phyloP scores from a whole-genome alignment of 192 early-diverging fungal genomes.

The Podila minutissima region DNA sequence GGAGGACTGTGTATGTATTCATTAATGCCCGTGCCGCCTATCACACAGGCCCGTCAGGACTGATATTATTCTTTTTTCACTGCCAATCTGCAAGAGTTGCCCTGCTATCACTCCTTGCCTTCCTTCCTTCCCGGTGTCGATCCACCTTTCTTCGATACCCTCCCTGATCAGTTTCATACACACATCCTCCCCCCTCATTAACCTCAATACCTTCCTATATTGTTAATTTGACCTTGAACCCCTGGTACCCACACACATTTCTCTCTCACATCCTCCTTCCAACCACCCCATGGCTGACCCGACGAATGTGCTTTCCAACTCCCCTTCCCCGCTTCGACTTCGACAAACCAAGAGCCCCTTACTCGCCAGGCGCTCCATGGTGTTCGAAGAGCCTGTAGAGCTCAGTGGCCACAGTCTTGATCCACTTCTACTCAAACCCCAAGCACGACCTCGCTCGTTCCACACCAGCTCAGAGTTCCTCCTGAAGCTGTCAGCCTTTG shows the following conservation, averaged over 20 bases:
- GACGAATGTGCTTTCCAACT: conserved; percentile 5
- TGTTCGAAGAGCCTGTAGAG: conserved; percentile 1
- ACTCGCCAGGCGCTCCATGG: neutral
- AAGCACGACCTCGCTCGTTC: neutral
- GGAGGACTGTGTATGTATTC: no score
- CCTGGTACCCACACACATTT: no score
- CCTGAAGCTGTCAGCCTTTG: neutral
- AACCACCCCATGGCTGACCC: neutral
- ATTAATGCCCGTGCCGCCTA: no score
- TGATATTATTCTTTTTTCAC: no score
- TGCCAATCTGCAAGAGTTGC: no score
- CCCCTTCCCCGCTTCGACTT: conserved; percentile 10
- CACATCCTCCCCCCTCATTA: no score
- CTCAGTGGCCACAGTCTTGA: neutral
- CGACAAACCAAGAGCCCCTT: conserved; percentile 16
- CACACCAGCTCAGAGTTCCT: neutral
- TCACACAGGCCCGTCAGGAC: no score
- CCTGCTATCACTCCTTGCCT: neutral
- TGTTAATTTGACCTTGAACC: no score
- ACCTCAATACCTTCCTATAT: no score
- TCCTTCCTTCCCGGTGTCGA: neutral
- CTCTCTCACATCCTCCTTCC: no score
- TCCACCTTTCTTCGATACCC: no score
- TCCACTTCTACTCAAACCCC: neutral
- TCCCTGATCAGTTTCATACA: no score